Evolutionary conservation across 2,329 filamentous ascomycete genomes (phyloP).

Genomic region (Dothidotthia symphoricarpi): DNA sequence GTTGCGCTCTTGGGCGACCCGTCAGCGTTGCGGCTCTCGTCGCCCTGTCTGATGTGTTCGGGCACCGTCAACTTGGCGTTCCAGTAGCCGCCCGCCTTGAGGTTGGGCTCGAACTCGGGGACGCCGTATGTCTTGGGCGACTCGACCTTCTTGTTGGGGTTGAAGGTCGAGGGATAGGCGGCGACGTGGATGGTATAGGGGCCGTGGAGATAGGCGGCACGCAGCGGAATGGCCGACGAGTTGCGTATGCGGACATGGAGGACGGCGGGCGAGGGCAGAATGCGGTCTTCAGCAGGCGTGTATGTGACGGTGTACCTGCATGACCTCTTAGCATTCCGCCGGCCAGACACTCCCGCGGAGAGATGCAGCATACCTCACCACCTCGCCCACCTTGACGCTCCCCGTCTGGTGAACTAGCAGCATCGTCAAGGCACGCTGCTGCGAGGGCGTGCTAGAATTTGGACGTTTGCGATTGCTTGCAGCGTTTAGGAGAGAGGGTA

Average conservation of each 20-base stretch:
- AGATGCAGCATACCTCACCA: conserved; percentile 79
- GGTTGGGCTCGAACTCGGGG: conserved; percentile 91
- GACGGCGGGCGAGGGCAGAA: conserved; percentile 77
- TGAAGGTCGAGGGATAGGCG: conserved; percentile 78
- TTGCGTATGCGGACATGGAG: conserved; percentile 89
- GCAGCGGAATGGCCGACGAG: conserved; percentile 81
- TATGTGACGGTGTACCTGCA: conserved; percentile 79
- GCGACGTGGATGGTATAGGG: conserved; percentile 89
- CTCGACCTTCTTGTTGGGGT: conserved; percentile 76
- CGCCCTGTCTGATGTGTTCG: conserved; percentile 62
- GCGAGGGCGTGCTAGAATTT: conserved; percentile 37
- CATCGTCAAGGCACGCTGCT: conserved; percentile 57
- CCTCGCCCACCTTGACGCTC: conserved; percentile 89
- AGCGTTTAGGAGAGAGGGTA: conserved; percentile 40
- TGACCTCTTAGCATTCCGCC: conserved; percentile 11
- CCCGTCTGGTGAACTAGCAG: conserved; percentile 87
- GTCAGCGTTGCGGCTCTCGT: conserved; percentile 18
- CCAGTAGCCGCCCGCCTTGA: conserved; percentile 92
- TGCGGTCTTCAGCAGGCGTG: conserved; percentile 82
- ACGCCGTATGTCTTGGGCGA: conserved; percentile 68
- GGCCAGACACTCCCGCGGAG: conserved; percentile 9
- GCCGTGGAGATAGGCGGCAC: conserved; percentile 93
- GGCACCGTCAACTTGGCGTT: conserved; percentile 77
- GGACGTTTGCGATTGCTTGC: conserved; percentile 28
- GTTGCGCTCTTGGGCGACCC: conserved; percentile 58